Percentiles rank a stretch among this genome's conserved stretches.
phyloP scores from a whole-genome alignment of 2,329 filamentous ascomycete genomes.

The Chrysoporthe deuterocubensis region DNA sequence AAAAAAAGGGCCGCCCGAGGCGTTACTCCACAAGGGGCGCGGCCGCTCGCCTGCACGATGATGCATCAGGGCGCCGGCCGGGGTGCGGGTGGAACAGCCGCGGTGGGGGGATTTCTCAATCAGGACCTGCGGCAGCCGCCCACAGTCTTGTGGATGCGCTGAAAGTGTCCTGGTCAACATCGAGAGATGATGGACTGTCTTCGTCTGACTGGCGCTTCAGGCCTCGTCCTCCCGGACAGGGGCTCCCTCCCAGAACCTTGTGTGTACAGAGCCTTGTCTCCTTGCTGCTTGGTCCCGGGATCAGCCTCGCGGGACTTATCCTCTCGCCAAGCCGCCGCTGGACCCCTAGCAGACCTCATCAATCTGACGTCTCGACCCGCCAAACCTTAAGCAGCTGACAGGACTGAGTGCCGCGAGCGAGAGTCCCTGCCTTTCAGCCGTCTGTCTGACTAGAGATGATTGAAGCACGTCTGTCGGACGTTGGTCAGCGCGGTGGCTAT shows the following conservation, averaged over 20 bases:
- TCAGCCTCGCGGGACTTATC: conserved; percentile 12
- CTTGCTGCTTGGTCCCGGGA: neutral
- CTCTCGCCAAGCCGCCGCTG: conserved; percentile 8
- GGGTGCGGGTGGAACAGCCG: too few species aligned
- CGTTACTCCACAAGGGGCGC: too few species aligned
- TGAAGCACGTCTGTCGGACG: neutral
- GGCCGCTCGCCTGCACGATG: too few species aligned
- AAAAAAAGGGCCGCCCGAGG: too few species aligned
- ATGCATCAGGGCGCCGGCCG: too few species aligned
- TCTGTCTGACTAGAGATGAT: neutral
- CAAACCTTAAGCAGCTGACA: conserved; percentile 9
- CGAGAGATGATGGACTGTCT: neutral
- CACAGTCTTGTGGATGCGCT: too few species aligned
- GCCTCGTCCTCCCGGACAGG: neutral
- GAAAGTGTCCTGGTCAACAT: too few species aligned
- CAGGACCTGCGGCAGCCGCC: too few species aligned
- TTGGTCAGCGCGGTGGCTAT: conserved; percentile 8
- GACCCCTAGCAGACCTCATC: conserved; percentile 2
- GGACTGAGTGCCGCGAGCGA: neutral
- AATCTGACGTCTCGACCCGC: neutral
- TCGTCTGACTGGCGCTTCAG: neutral
- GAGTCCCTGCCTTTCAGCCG: too few species aligned
- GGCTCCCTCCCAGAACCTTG: neutral
- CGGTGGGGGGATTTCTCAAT: too few species aligned
- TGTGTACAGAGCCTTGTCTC: neutral